Evolutionary conservation across 2,329 filamentous ascomycete genomes (phyloP).

Genomic region (Malbranchea zuffiana): DNA sequence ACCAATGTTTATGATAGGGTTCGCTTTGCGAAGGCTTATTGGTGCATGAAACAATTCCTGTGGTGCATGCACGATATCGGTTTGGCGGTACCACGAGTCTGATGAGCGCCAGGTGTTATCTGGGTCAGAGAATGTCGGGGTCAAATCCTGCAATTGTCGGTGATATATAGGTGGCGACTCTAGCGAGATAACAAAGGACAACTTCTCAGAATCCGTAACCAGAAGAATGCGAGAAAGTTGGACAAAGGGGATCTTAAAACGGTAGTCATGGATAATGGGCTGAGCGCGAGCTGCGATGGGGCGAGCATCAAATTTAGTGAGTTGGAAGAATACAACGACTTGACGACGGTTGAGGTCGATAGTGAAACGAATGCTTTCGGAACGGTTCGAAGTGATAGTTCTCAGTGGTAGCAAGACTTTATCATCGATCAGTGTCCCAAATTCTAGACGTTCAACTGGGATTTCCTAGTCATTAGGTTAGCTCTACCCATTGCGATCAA

Average conservation of each 20-base stretch:
- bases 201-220: conserved; percentile 15
- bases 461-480: conserved; percentile 29
- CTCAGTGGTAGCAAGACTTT: conserved; percentile 51
- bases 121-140: conserved; percentile 33
- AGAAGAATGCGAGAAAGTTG: conserved; percentile 34
- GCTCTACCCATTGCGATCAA: not conserved
- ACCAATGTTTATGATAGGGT: conserved; percentile 51
- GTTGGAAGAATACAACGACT: conserved; percentile 37
- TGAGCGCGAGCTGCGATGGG: not conserved
- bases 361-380: conserved; percentile 24
- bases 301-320: conserved; percentile 20
- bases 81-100: conserved; percentile 53
- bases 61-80: conserved; percentile 45
- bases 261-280: conserved; percentile 21
- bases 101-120: conserved; percentile 44
- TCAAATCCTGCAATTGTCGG: conserved; percentile 27
- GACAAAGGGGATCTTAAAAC: conserved; percentile 37
- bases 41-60: conserved; percentile 26
- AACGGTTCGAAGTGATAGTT: conserved; percentile 24
- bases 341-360: conserved; percentile 37
- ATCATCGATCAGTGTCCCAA: conserved; percentile 49
- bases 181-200: conserved; percentile 31
- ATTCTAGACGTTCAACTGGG: conserved; percentile 42
- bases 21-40: conserved; percentile 39
- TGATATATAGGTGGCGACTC: conserved; percentile 38